Evolutionary conservation across 1,284 basidiomycete genomes (phyloP).

Genomic region (Uromyces viciae-fabae): DNA sequence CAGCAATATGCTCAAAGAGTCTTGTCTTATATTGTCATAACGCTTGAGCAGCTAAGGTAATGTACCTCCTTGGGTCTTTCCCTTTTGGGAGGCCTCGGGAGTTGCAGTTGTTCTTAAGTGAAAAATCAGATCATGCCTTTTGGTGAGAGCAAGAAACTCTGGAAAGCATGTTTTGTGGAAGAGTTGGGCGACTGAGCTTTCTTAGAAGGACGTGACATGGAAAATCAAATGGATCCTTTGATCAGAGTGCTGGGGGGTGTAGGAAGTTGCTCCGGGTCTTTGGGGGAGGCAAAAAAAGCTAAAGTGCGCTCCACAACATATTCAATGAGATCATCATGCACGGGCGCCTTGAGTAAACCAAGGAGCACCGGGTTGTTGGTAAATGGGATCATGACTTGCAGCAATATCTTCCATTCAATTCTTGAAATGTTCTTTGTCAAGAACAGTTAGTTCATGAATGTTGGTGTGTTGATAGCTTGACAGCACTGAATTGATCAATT

Average conservation of each 20-base stretch:
- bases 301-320: constrained; percentile 36
- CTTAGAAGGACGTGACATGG: constrained; percentile 17
- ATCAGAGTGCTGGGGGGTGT: constrained; percentile 35
- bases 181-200: constrained; percentile 5
- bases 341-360: constrained; percentile 30
- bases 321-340: constrained; percentile 41
- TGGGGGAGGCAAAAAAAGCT: constrained; percentile 28
- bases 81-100: no score
- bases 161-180: constrained; percentile 12
- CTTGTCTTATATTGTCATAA: no score
- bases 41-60: no score
- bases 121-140: constrained; percentile 14
- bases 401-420: constrained; percentile 36
- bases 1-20: no score
- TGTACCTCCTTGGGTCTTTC: no score
- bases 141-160: constrained; percentile 22
- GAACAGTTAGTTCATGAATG: constrained; percentile 3
- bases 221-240: constrained; percentile 20
- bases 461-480: constrained; percentile 9
- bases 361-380: constrained; percentile 27
- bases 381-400: not conserved
- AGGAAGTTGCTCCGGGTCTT: constrained; percentile 22
- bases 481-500: constrained; percentile 17
- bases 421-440: constrained; percentile 34
- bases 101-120: constrained; percentile 16